These are phyloP conservation scores for Yarrowia deformans DNA, from an alignment of 805 yeast genomes.

Conservation along the genomic window DNA sequence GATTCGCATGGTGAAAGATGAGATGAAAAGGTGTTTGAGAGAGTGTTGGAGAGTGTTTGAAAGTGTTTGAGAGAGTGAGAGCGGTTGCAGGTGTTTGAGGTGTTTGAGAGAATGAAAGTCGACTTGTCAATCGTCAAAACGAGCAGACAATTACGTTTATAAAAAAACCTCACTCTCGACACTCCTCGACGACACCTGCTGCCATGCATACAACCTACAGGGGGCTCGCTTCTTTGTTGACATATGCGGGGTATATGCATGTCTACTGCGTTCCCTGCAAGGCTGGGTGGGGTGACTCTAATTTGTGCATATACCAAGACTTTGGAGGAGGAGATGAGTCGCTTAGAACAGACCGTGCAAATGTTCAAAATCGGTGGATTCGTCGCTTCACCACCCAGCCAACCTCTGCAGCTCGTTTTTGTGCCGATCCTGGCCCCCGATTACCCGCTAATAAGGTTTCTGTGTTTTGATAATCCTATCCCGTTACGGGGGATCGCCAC, in stretches of 20 bases:
- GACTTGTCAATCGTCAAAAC: too few relatives aligned
- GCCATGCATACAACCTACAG: not conserved
- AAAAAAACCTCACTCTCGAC: not conserved
- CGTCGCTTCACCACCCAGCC: too few relatives aligned
- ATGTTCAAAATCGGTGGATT: too few relatives aligned
- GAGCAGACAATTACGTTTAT: too few relatives aligned
- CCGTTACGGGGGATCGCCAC: not conserved
- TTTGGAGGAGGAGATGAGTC: too few relatives aligned
- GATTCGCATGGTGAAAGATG: not conserved
- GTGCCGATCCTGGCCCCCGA: too few relatives aligned
- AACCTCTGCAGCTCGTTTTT: too few relatives aligned
- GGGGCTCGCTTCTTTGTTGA: not conserved
- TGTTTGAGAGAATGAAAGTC: too few relatives aligned
- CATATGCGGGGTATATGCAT: slow-evolving; percentile 12
- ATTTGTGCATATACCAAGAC: not conserved
- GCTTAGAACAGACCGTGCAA: too few relatives aligned
- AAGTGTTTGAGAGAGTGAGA: not conserved
- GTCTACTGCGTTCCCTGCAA: not conserved
- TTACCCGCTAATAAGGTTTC: too few relatives aligned
- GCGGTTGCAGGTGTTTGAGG: too few relatives aligned
- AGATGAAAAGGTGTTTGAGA: not conserved
- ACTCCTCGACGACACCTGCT: not conserved
- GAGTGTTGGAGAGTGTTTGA: not conserved
- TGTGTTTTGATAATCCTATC: too few relatives aligned
- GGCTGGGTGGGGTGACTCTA: slow-evolving; percentile 6